Percentiles rank a stretch among this genome's conserved stretches.
Conservation (phyloP, 1,139 yeast genomes). For the Protomyces arabidopsidicola region DNA sequence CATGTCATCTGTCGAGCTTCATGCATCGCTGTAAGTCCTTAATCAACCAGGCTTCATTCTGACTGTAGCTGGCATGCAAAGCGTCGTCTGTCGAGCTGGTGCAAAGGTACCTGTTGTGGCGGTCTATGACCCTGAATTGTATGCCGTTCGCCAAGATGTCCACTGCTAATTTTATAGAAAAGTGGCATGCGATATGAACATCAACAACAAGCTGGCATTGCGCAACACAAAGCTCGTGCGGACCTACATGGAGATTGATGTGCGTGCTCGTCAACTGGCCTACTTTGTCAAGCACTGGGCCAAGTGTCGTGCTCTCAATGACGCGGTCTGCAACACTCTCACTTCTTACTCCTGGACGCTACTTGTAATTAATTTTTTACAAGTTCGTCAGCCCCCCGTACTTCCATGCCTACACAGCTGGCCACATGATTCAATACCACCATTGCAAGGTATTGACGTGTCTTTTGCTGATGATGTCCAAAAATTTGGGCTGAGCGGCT, state of each 20-base stretch:
- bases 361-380: slow-evolving; percentile 35
- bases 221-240: slow-evolving; percentile 35
- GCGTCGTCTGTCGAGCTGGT: slow-evolving; percentile 35
- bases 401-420: slow-evolving; percentile 34
- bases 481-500: slow-evolving; percentile 28
- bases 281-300: slow-evolving; percentile 36
- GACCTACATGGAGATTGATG: slow-evolving; percentile 35
- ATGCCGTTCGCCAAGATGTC: background rate
- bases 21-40: slow-evolving; percentile 31
- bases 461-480: slow-evolving; percentile 35
- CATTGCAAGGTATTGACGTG: slow-evolving; percentile 32
- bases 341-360: slow-evolving; percentile 37
- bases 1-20: slow-evolving; percentile 32
- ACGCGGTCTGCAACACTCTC: slow-evolving; percentile 33
- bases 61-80: slow-evolving; percentile 33
- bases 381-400: slow-evolving; percentile 34
- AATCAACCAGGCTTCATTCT: background rate
- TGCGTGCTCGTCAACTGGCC: slow-evolving; percentile 36
- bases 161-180: background rate
- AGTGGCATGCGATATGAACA: slow-evolving; percentile 36
- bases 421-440: slow-evolving; percentile 26
- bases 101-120: slow-evolving; percentile 37
- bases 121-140: slow-evolving; percentile 35
- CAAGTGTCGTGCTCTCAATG: slow-evolving; percentile 35
- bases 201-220: slow-evolving; percentile 35